Conservation (phyloP, 371 early-diverging fungal genomes). For the Actinomortierella ambigua region DNA sequence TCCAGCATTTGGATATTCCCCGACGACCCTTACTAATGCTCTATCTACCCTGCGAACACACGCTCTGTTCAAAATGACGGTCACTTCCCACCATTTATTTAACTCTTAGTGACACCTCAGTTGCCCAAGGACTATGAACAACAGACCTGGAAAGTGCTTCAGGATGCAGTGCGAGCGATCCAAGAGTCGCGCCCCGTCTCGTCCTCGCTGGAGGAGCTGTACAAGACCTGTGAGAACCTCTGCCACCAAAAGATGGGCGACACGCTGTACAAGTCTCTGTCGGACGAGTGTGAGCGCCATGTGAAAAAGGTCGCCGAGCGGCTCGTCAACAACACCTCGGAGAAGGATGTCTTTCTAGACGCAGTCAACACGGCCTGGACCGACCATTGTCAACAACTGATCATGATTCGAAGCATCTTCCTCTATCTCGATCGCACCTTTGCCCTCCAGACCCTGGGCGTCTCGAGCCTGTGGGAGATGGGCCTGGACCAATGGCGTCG, state of each 20-base stretch:
- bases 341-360: conserved; percentile 54
- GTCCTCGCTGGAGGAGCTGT: conserved; percentile 85
- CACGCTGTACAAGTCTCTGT: conserved; percentile 65
- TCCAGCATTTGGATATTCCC: no score
- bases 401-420: conserved; percentile 82
- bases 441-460: conserved; percentile 71
- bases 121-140: conserved; percentile 74
- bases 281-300: conserved; percentile 59
- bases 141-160: conserved; percentile 69
- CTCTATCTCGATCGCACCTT: conserved; percentile 92
- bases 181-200: conserved; percentile 60
- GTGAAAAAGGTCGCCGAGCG: conserved; percentile 32
- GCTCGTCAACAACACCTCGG: conserved; percentile 37
- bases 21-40: no score
- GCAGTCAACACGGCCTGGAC: conserved; percentile 66
- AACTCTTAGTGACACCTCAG: conserved; percentile 54
- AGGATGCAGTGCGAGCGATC: conserved; percentile 77
- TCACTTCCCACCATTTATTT: background rate
- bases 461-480: conserved; percentile 81
- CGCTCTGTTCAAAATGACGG: background rate
- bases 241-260: conserved; percentile 78
- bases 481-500: conserved; percentile 76
- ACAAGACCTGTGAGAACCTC: conserved; percentile 82
- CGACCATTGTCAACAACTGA: conserved; percentile 69
- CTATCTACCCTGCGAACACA: no score